These are phyloP conservation scores for Chenopodium formosanum DNA, from an alignment of 148 eudicot genomes.

Conservation along the genomic window DNA sequence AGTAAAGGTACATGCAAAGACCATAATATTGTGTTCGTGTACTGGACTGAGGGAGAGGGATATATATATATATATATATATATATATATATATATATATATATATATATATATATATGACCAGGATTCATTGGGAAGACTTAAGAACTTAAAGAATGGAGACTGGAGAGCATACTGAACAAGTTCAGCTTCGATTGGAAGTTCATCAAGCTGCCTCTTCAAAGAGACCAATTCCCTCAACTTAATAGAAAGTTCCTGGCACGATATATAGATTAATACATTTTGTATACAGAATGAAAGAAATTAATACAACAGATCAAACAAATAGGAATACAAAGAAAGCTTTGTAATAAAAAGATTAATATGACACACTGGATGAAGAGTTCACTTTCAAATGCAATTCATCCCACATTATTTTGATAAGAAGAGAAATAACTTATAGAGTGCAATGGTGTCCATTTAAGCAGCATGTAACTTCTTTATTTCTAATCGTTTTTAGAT, in stretches of 20 bases:
- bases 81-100: no score
- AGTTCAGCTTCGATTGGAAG: constrained; percentile 61
- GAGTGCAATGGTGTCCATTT: no score
- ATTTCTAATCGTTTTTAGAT: no score
- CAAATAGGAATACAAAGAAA: background rate
- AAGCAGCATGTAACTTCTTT: no score
- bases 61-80: no score
- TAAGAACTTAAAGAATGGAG: constrained; percentile 19
- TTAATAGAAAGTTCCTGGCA: constrained; percentile 52
- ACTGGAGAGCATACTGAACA: constrained; percentile 46
- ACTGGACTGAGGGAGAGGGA: no score
- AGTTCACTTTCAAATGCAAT: no score
- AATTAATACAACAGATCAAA: background rate
- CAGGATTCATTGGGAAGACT: background rate
- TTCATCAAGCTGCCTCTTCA: constrained; percentile 60
- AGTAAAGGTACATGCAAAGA: no score
- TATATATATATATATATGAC: background rate
- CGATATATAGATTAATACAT: constrained; percentile 9
- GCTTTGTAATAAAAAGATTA: background rate
- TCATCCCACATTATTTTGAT: no score
- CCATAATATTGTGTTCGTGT: no score
- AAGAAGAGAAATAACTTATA: no score
- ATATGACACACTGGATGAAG: background rate
- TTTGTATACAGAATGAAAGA: background rate
- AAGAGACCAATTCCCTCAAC: constrained; percentile 42